Base-by-base conservation (phyloP, 495 filamentous ascomycete species). In the Chlorociboria aeruginascens region DNA sequence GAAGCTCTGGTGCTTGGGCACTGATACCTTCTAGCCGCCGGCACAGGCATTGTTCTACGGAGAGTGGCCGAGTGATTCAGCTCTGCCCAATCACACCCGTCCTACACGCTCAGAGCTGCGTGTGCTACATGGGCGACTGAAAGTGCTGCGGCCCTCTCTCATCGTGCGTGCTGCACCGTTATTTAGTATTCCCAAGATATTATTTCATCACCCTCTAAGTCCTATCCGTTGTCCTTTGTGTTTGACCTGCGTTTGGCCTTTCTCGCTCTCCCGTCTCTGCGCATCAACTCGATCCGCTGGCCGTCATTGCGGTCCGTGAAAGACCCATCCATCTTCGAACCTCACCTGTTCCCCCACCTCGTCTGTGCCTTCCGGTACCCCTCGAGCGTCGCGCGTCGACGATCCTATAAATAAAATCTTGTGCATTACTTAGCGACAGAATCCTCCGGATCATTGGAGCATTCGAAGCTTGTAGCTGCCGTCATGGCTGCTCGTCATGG, bases 401-500 rank as follows among this genome's bases (percentile, higher is more conserved):
- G 36, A 42, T 43, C 51, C 53, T 49, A 60, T 46, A 50, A 54
- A 60, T 56, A 60, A 60, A 50, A 49, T 35, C 31, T 41, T 36
- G 50, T 56, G 57, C 57, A 42, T 52, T 48, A 49, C 16, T 43
- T 46, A 51, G 52, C 50, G 46, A 51, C 43, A 47, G 35, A 38
- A 51, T 37, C 50, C 51, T 53, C 43, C 45, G 35, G 33, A 51
- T 37, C 50, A 53, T 53, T 50, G 49, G 46, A 35, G 32, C 38
- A 3, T 36, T 37, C 20, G 28, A 40, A 32, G n/a, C 30, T 20
- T 28, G 52, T 49, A 50, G 53, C 50, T 53, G 48, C 20, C 20
- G 48, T 35, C 37, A 56, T 53, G 54, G 48, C 51, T 9, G 34
- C 43, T 33, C 54, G 54, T 47, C 54, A 54, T 45, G 76, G 76